A percentile compares a stretch with the other conserved stretches of the same genome.
These are phyloP conservation scores for Cadophora luteo-olivacea DNA, from an alignment of 2,329 filamentous ascomycete genomes.

Conservation along the genomic window DNA sequence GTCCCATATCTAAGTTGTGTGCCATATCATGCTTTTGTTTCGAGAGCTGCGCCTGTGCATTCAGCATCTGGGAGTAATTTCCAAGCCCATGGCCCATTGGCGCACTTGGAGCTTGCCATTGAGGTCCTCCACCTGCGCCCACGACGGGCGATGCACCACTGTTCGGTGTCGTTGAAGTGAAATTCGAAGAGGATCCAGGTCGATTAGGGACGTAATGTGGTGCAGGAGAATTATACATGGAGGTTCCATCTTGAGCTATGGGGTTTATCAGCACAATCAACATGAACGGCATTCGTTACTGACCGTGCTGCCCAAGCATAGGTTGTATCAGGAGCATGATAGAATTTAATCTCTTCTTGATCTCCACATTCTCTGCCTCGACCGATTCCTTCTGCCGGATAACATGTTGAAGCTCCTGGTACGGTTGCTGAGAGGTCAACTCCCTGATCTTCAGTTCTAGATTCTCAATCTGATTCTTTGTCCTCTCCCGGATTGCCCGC, in stretches of 20 bases:
- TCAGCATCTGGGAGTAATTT: slow-evolving; percentile 42
- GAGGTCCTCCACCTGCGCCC: slow-evolving; percentile 42
- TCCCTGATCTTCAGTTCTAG: slow-evolving; percentile 80
- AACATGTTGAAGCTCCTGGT: slow-evolving; percentile 80
- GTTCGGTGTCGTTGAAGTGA: slow-evolving; percentile 49
- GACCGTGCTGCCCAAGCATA: slow-evolving; percentile 51
- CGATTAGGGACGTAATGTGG: slow-evolving; percentile 40
- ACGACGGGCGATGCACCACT: slow-evolving; percentile 48
- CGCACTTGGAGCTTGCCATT: slow-evolving; percentile 43
- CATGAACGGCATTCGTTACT: slow-evolving; percentile 28
- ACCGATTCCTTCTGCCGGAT: slow-evolving; percentile 78
- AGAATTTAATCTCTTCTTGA: slow-evolving; percentile 70
- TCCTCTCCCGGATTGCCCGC: slow-evolving; percentile 84
- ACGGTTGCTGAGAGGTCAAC: slow-evolving; percentile 77
- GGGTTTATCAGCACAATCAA: slow-evolving; percentile 10
- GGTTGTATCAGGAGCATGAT: slow-evolving; percentile 70
- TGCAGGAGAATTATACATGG: slow-evolving; percentile 34
- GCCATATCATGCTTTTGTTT: slow-evolving; percentile 58
- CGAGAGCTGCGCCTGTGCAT: slow-evolving; percentile 44
- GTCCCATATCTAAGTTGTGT: slow-evolving; percentile 65
- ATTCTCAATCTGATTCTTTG: slow-evolving; percentile 83
- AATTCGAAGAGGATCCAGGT: slow-evolving; percentile 41
- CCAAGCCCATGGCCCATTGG: slow-evolving; percentile 39
- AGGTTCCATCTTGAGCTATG: slow-evolving; percentile 19
- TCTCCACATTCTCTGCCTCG: slow-evolving; percentile 80